Evolutionary conservation across 805 yeast genomes (phyloP).

Genomic region (Teunomyces lycoperdinae): DNA sequence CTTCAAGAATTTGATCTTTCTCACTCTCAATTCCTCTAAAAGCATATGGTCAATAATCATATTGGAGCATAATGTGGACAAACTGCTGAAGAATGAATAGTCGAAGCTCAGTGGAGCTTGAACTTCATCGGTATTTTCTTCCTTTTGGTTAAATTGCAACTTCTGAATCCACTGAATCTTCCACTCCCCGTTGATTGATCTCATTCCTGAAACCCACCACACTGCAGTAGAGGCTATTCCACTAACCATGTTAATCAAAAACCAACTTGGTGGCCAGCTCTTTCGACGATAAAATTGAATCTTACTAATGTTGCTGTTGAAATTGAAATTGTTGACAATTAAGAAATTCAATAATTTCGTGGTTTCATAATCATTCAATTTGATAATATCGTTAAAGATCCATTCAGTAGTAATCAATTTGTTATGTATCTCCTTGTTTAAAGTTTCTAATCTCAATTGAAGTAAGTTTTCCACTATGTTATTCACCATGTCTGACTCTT

Average conservation of each 20-base stretch:
- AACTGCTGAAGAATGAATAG: conserved; percentile 34
- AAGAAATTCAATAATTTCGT: conserved; percentile 35
- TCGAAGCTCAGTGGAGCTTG: conserved; percentile 11
- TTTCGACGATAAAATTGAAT: conserved; percentile 44
- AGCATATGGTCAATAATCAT: conserved; percentile 50
- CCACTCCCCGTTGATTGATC: conserved; percentile 53
- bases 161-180: conserved; percentile 49
- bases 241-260: conserved; percentile 40
- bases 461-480: conserved; percentile 36
- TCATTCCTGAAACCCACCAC: conserved; percentile 55
- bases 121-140: conserved; percentile 1
- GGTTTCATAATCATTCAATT: conserved; percentile 48
- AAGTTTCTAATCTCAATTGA: conserved; percentile 47
- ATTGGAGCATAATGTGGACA: conserved; percentile 45
- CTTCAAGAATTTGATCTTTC: conserved; percentile 34
- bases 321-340: conserved; percentile 16
- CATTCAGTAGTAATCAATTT: conserved; percentile 66
- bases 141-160: conserved; percentile 14
- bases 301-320: conserved; percentile 12
- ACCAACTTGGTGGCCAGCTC: conserved; percentile 60
- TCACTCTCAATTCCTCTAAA: conserved; percentile 45
- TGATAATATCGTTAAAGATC: conserved; percentile 57
- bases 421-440: conserved; percentile 49
- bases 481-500: conserved; percentile 30
- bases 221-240: conserved; percentile 36